A percentile compares a stretch with the other conserved stretches of the same genome.
These are phyloP conservation scores for Penicillium digitatum DNA, from an alignment of 2,329 filamentous ascomycete genomes.

Conservation along the genomic window DNA sequence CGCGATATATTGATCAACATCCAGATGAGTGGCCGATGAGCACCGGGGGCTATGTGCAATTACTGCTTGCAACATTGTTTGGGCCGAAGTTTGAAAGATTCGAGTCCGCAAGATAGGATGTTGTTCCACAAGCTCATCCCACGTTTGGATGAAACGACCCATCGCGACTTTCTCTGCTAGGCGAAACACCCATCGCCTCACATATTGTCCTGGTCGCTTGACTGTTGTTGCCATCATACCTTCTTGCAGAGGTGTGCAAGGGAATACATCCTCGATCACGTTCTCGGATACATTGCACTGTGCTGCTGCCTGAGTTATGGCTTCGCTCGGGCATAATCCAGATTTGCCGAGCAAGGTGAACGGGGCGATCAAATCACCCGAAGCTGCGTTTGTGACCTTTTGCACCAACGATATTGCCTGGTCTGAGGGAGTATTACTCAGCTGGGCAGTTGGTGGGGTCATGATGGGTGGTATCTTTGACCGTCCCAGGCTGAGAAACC, in stretches of 20 bases:
- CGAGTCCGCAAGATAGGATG: neutral
- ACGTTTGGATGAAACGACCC: neutral
- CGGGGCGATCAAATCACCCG: neutral
- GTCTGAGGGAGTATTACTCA: no score
- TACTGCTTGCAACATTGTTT: neutral
- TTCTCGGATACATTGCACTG: neutral
- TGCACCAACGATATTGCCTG: no score
- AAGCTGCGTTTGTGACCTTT: no score
- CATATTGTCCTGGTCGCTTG: neutral
- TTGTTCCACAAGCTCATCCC: neutral
- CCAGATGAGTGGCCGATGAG: no score
- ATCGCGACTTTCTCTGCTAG: neutral
- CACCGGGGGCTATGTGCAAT: neutral
- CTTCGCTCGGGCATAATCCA: neutral
- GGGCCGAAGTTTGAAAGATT: neutral
- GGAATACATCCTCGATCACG: neutral
- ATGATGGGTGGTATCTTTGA: no score
- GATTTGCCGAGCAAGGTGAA: neutral
- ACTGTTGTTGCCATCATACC: neutral
- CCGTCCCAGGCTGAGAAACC: no score
- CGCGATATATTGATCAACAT: neutral
- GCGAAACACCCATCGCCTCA: neutral
- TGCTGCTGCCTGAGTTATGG: neutral
- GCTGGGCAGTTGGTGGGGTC: no score
- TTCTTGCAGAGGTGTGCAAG: neutral